Percentiles rank a stretch among this genome's conserved stretches.
Evolutionary conservation across 2,329 filamentous ascomycete species (phyloP).

Genomic region (Monosporascus sp.): DNA sequence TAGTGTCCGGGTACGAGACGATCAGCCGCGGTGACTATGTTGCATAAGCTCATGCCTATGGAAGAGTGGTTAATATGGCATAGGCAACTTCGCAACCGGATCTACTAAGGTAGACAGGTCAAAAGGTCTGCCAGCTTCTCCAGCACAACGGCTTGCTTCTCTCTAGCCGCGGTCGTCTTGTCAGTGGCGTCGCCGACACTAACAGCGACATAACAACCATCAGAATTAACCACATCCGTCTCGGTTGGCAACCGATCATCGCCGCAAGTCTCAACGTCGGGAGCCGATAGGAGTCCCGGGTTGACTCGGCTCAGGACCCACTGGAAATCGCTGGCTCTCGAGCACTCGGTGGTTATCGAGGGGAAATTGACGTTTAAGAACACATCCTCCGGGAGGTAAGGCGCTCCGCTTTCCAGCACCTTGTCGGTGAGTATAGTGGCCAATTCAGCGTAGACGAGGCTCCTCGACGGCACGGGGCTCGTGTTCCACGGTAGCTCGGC

Average conservation of each 20-base stretch:
- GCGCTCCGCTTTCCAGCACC: slow-evolving; percentile 49
- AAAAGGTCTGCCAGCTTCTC: slow-evolving; percentile 44
- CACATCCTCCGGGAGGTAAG: slow-evolving; percentile 55
- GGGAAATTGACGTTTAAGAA: slow-evolving; percentile 69
- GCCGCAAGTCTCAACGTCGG: slow-evolving; percentile 55
- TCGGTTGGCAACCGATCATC: slow-evolving; percentile 53
- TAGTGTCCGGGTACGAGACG: too few relatives aligned
- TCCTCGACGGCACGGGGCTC: slow-evolving; percentile 45
- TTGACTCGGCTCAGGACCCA: slow-evolving; percentile 62
- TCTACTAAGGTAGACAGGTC: slow-evolving; percentile 35
- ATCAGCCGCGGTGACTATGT: too few relatives aligned
- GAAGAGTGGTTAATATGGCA: too few relatives aligned
- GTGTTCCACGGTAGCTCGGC: slow-evolving; percentile 49
- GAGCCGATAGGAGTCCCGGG: slow-evolving; percentile 42
- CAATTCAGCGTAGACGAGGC: slow-evolving; percentile 58
- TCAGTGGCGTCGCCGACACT: slow-evolving; percentile 56
- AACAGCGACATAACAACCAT: slow-evolving; percentile 56
- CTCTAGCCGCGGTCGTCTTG: slow-evolving; percentile 53
- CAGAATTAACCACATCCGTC: slow-evolving; percentile 40
- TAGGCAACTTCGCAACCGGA: too few relatives aligned
- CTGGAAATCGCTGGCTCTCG: slow-evolving; percentile 46
- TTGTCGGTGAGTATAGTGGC: slow-evolving; percentile 51
- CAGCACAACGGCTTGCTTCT: slow-evolving; percentile 44
- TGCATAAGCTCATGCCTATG: too few relatives aligned
- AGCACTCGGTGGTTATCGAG: slow-evolving; percentile 44